phyloP scores from a whole-genome alignment of 1,284 basidiomycete genomes.

The Cryptococcus sp. region DNA sequence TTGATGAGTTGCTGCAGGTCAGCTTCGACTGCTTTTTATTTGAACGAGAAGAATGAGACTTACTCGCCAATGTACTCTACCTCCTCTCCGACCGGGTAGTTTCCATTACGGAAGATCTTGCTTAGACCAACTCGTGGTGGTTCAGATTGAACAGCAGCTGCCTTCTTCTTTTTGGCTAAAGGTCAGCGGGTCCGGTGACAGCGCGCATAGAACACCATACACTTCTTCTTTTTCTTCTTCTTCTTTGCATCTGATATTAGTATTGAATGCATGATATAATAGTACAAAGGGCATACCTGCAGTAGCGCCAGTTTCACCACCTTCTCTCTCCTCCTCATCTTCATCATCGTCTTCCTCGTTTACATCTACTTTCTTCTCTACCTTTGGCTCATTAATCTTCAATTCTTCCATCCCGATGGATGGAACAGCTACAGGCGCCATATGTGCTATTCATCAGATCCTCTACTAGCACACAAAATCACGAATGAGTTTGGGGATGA shows the following conservation, averaged over 20 bases:
- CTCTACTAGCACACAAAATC: not conserved
- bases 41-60: slow-evolving; percentile 13
- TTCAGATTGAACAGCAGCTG: slow-evolving; percentile 64
- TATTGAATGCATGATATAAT: not conserved
- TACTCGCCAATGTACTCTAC: slow-evolving; percentile 86
- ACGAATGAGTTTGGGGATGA: not conserved
- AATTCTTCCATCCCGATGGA: slow-evolving; percentile 21
- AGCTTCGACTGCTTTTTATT: not conserved
- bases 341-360: slow-evolving; percentile 32
- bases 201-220: slow-evolving; percentile 16
- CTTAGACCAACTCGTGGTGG: slow-evolving; percentile 88
- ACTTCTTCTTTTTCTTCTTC: slow-evolving; percentile 92
- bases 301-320: slow-evolving; percentile 22
- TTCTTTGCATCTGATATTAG: slow-evolving; percentile 54
- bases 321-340: slow-evolving; percentile 42
- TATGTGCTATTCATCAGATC: slow-evolving; percentile 5
- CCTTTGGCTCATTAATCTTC: slow-evolving; percentile 22
- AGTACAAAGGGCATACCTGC: slow-evolving; percentile 9
- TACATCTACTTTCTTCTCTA: slow-evolving; percentile 14
- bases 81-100: slow-evolving; percentile 87
- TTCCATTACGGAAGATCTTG: slow-evolving; percentile 80
- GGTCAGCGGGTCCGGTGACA: not conserved
- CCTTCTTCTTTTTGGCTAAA: slow-evolving; percentile 60
- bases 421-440: slow-evolving; percentile 32
- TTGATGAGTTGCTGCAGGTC: slow-evolving; percentile 67